A percentile compares a stretch with the other conserved stretches of the same genome.
These are phyloP conservation scores for Starmerella vitae DNA, from an alignment of 805 yeast species.

Conservation along the genomic window DNA sequence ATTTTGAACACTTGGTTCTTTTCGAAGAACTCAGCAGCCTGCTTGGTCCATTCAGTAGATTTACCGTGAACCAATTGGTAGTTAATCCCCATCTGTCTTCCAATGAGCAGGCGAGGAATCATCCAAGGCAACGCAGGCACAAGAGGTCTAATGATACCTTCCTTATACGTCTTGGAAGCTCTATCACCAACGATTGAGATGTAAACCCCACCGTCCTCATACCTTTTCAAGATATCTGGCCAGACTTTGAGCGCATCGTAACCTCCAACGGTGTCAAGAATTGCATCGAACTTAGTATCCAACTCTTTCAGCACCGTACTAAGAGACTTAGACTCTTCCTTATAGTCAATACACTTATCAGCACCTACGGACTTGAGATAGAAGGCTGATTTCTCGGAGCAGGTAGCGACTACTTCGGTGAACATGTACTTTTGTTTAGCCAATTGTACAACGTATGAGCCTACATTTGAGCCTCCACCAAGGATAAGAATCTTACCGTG, in stretches of 20 bases:
- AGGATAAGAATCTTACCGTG: slow-evolving; percentile 33
- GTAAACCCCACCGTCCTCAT: slow-evolving; percentile 36
- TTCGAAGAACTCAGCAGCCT: slow-evolving; percentile 35
- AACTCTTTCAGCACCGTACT: slow-evolving; percentile 3
- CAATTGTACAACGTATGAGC: slow-evolving; percentile 42
- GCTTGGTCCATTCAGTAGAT: slow-evolving; percentile 30
- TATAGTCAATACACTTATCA: slow-evolving; percentile 29
- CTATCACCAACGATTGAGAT: slow-evolving; percentile 45
- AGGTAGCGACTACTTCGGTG: slow-evolving; percentile 41
- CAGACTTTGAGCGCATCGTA: slow-evolving; percentile 35
- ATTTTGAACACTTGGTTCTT: slow-evolving; percentile 32
- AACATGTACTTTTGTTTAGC: slow-evolving; percentile 38
- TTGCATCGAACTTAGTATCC: slow-evolving; percentile 36
- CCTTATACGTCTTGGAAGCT: slow-evolving; percentile 6
- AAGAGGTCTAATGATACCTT: slow-evolving; percentile 1
- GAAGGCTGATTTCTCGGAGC: slow-evolving; percentile 38
- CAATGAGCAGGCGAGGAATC: slow-evolving; percentile 22
- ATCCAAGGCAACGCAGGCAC: slow-evolving; percentile 15
- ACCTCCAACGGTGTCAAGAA: slow-evolving; percentile 56
- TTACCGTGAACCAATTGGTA: slow-evolving; percentile 17
- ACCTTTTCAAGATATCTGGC: slow-evolving; percentile 34
- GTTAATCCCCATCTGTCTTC: slow-evolving; percentile 24
- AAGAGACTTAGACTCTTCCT: not conserved
- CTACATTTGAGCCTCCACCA: slow-evolving; percentile 68
- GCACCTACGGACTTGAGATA: slow-evolving; percentile 43